Conservation (phyloP, 768 basidiomycete genomes). For the Tylopilus cervinicoccineus region DNA sequence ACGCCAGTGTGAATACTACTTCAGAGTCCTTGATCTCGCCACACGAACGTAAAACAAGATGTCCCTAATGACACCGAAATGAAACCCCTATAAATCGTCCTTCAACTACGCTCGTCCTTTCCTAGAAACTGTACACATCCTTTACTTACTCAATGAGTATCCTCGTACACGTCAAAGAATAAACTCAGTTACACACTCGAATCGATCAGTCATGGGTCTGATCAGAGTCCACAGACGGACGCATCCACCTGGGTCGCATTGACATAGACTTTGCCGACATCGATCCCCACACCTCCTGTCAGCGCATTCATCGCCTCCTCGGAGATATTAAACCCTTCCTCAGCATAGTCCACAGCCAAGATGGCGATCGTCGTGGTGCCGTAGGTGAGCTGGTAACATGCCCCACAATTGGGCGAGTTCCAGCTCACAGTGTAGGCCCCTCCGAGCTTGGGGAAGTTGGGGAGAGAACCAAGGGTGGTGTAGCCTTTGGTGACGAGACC, state of each 20-base stretch:
- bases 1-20: background rate
- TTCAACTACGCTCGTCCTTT: too few relatives aligned
- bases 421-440: slow-evolving; percentile 32
- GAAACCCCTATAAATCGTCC: background rate
- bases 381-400: slow-evolving; percentile 32
- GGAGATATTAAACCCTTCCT: slow-evolving; percentile 45
- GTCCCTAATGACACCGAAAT: too few relatives aligned
- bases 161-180: background rate
- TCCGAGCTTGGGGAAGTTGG: slow-evolving; percentile 30
- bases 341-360: slow-evolving; percentile 28
- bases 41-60: background rate
- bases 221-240: slow-evolving; percentile 43
- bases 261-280: slow-evolving; percentile 47
- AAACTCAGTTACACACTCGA: background rate
- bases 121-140: too few relatives aligned
- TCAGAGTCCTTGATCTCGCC: background rate
- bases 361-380: slow-evolving; percentile 13
- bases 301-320: slow-evolving; percentile 51
- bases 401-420: slow-evolving; percentile 30
- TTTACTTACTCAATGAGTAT: slow-evolving; percentile 2
- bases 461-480: slow-evolving; percentile 31
- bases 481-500: slow-evolving; percentile 31
- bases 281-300: slow-evolving; percentile 43
- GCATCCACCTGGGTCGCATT: slow-evolving; percentile 39
- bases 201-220: background rate